Percentiles rank a stretch among this genome's conserved stretches.
Evolutionary conservation across 441 rosid species (phyloP).

Genomic region (Pelargonium citronellum): DNA sequence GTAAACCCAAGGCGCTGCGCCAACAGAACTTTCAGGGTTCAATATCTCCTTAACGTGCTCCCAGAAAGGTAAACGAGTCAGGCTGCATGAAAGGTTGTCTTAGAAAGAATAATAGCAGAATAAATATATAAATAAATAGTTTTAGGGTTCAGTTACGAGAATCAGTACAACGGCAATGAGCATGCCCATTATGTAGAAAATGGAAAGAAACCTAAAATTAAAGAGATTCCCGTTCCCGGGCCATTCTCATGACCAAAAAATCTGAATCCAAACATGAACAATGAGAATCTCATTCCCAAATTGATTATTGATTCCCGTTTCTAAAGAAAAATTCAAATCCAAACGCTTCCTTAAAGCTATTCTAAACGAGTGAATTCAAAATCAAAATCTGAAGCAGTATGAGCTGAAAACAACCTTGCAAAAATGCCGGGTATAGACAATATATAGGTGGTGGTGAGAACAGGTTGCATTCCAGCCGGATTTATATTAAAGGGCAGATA

Average conservation of each 20-base stretch:
- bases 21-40: conserved; percentile 79
- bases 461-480: conserved; percentile 97
- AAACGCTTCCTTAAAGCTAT: no score
- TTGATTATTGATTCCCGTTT: no score
- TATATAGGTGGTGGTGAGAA: conserved; percentile 82
- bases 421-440: conserved; percentile 82
- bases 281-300: no score
- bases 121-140: no score
- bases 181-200: no score
- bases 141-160: not conserved
- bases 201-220: no score
- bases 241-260: no score
- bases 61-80: conserved; percentile 75
- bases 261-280: no score
- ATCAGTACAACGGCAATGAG: no score
- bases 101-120: conserved; percentile 19
- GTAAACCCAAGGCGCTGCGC: conserved; percentile 89
- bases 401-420: conserved; percentile 54
- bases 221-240: no score
- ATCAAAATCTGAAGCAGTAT: conserved; percentile 3
- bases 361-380: not conserved
- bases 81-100: conserved; percentile 42
- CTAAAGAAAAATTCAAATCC: no score
- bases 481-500: conserved; percentile 89
- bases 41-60: conserved; percentile 66